Percentiles rank a stretch among this genome's conserved stretches.
phyloP scores from a whole-genome alignment of 139 green algal genomes.

The Chlorella sp. region DNA sequence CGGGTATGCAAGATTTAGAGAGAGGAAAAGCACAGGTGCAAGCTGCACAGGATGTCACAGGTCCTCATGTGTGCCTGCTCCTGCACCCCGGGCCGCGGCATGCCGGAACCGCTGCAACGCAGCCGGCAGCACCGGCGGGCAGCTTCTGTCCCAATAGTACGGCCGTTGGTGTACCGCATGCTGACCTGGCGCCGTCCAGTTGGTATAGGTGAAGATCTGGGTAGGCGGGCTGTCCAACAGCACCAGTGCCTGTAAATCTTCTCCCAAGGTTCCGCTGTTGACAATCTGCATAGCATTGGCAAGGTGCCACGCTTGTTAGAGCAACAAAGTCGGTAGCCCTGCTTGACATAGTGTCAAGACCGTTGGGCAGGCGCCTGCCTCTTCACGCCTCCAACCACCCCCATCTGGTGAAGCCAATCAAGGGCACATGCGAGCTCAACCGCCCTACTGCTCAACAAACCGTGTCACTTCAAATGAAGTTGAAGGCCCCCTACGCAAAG shows the following conservation, averaged over 20 bases:
- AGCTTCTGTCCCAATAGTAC: not conserved
- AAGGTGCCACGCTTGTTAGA: not conserved
- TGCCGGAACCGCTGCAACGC: not conserved
- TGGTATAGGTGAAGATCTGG: not conserved
- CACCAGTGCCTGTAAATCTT: constrained; percentile 1
- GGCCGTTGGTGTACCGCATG: not conserved
- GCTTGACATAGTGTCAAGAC: not conserved
- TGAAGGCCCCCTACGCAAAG: not conserved
- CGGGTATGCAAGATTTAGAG: not conserved
- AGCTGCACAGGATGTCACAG: not conserved
- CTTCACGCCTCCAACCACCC: no score
- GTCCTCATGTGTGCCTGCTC: not conserved
- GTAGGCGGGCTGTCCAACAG: constrained; percentile 6
- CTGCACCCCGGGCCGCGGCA: not conserved
- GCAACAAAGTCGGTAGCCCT: not conserved
- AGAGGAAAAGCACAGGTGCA: no score
- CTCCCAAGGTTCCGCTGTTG: not conserved
- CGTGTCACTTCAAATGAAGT: not conserved
- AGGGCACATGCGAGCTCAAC: not conserved
- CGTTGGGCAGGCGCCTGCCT: not conserved
- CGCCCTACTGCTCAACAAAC: no score
- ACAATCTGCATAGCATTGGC: not conserved
- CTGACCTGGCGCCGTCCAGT: not conserved
- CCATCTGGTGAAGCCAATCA: no score
- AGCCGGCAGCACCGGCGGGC: not conserved